Conservation (phyloP, 2,329 filamentous ascomycete species). For the Tothia fuscella region DNA sequence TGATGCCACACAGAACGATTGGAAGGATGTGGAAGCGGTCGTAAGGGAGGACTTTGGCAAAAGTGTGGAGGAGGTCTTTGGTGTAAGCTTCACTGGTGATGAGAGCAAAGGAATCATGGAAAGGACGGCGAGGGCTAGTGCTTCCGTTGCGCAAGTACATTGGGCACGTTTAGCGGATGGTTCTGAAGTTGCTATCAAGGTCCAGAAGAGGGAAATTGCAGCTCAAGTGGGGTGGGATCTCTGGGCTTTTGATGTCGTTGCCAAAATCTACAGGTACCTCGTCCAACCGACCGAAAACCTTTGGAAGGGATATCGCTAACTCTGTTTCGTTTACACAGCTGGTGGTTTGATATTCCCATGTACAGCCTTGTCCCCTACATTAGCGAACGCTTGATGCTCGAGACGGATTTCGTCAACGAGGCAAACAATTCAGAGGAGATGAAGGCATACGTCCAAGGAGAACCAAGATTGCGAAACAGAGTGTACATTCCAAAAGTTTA, state of each 20-base stretch:
- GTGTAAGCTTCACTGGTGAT: conserved; percentile 65
- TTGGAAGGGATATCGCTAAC: too few species aligned
- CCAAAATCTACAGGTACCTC: conserved; percentile 69
- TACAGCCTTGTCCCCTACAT: conserved; percentile 89
- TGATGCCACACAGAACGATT: conserved; percentile 86
- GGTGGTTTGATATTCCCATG: conserved; percentile 84
- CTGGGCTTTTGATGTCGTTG: conserved; percentile 87
- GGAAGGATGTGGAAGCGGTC: conserved; percentile 74
- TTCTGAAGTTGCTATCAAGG: conserved; percentile 85
- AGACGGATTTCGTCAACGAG: conserved; percentile 92
- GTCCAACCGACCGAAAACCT: too few species aligned
- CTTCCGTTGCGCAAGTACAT: conserved; percentile 93
- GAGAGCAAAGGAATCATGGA: conserved; percentile 55
- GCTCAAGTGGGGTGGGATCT: conserved; percentile 89
- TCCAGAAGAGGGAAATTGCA: conserved; percentile 90
- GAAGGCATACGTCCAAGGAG: conserved; percentile 60
- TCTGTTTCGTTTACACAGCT: too few species aligned
- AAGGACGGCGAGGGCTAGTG: conserved; percentile 62
- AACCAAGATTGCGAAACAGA: conserved; percentile 62
- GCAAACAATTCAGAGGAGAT: conserved; percentile 79
- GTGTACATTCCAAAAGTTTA: conserved; percentile 87
- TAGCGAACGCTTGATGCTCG: conserved; percentile 77
- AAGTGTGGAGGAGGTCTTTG: conserved; percentile 81
- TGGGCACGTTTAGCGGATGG: conserved; percentile 83
- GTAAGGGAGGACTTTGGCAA: conserved; percentile 78